A percentile compares a stretch with the other conserved stretches of the same genome.
Evolutionary conservation across 1,284 basidiomycete genomes (phyloP).

Genomic region (Phaffia rhodozyma): DNA sequence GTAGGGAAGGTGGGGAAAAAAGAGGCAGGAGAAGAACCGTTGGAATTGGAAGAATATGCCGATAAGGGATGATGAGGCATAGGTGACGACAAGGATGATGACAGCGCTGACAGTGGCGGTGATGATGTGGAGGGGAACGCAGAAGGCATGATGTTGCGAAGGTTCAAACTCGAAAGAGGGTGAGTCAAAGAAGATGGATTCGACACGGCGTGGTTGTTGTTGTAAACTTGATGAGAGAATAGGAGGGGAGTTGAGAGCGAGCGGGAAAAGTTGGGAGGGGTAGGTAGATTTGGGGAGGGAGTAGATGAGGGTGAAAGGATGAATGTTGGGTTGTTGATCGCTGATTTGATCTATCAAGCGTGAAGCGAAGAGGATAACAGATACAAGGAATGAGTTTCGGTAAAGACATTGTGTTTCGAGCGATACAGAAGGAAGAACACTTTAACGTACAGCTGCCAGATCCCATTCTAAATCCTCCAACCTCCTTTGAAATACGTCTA

Average conservation of each 20-base stretch:
- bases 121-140: not conserved
- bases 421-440: not conserved
- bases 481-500: conserved; percentile 46
- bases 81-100: not conserved
- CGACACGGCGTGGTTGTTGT: not conserved
- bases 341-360: conserved; percentile 8
- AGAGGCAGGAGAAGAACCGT: too few species aligned
- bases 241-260: not conserved
- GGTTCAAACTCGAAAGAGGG: conserved; percentile 20
- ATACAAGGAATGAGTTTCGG: not conserved
- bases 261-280: not conserved
- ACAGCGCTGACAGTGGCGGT: too few species aligned
- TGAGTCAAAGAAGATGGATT: not conserved
- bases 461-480: conserved; percentile 69
- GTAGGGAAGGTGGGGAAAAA: too few species aligned
- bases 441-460: conserved; percentile 46
- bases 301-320: not conserved
- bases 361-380: not conserved
- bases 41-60: not conserved
- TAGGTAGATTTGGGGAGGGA: not conserved
- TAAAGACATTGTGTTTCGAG: too few species aligned
- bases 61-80: not conserved
- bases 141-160: conserved; percentile 11
- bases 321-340: not conserved
- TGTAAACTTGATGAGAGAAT: not conserved